Percentiles rank a stretch among this genome's conserved stretches.
Conservation (phyloP, 2,329 filamentous ascomycete genomes). For the Verticillium nubilum region DNA sequence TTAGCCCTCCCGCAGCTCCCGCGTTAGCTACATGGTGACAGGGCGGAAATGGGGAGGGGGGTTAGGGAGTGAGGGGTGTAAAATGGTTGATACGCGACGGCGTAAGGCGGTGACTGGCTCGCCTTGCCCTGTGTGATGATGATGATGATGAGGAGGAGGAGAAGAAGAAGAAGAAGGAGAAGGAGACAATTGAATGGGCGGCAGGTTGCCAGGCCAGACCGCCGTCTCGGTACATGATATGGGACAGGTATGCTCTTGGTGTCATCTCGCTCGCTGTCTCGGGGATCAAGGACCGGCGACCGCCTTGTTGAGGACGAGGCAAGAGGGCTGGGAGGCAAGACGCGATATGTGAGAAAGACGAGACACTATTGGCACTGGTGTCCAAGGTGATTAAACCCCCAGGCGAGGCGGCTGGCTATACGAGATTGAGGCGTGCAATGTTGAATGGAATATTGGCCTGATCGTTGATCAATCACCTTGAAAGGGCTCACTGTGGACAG, state of each 20-base stretch:
- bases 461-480: too few species aligned
- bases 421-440: neutral
- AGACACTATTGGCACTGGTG: neutral
- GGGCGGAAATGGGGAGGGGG: neutral
- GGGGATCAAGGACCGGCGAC: too few species aligned
- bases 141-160: too few species aligned
- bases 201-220: neutral
- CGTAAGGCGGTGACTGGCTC: neutral
- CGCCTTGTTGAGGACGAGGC: neutral
- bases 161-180: too few species aligned
- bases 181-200: neutral
- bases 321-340: neutral
- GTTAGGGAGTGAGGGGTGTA: too few species aligned
- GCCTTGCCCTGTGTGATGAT: neutral
- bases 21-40: neutral
- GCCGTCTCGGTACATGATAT: neutral
- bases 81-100: neutral
- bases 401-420: neutral
- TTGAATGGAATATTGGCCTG: neutral
- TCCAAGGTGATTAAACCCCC: neutral
- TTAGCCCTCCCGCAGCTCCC: neutral
- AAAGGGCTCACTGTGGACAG: neutral
- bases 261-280: too few species aligned
- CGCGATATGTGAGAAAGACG: neutral
- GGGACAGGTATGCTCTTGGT: too few species aligned